Evolutionary conservation across 805 yeast species (phyloP).

Genomic region (Wickerhamiella domercqiae): DNA sequence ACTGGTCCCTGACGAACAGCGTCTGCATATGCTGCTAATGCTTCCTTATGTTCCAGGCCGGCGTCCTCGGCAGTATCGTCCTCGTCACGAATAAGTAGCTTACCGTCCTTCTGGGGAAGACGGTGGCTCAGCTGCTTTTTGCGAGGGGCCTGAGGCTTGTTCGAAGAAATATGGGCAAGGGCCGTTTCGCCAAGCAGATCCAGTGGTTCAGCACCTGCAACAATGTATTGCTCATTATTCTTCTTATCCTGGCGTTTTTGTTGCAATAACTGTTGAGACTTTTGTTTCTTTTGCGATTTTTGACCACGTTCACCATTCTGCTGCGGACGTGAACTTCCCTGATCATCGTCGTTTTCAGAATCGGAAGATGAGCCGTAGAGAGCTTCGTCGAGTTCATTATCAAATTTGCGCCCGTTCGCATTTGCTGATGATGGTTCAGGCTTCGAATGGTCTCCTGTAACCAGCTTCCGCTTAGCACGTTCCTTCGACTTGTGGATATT

Average conservation of each 20-base stretch:
- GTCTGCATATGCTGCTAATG: slow-evolving; percentile 83
- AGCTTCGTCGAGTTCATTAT: slow-evolving; percentile 87
- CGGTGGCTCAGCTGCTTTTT: slow-evolving; percentile 21
- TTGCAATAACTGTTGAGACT: not conserved
- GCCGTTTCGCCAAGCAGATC: slow-evolving; percentile 79
- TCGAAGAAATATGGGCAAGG: slow-evolving; percentile 73
- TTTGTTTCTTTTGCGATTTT: not conserved
- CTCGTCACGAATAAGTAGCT: slow-evolving; percentile 45
- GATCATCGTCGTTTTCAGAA: slow-evolving; percentile 30
- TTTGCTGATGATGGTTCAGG: slow-evolving; percentile 31
- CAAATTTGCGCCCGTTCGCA: slow-evolving; percentile 32
- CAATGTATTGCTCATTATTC: slow-evolving; percentile 44
- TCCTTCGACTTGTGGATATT: slow-evolving; percentile 78
- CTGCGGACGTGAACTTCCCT: not conserved
- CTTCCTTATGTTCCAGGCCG: slow-evolving; percentile 25
- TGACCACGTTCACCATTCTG: not conserved
- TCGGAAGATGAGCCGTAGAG: slow-evolving; percentile 62
- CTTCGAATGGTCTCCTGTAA: slow-evolving; percentile 43
- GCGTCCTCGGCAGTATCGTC: slow-evolving; percentile 21
- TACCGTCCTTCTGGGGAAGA: slow-evolving; percentile 41
- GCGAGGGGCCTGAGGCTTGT: slow-evolving; percentile 53
- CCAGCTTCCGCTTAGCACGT: slow-evolving; percentile 63
- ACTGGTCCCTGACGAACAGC: slow-evolving; percentile 89
- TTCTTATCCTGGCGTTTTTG: slow-evolving; percentile 19
- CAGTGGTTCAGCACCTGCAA: slow-evolving; percentile 58